These are phyloP conservation scores for Xerocomellus amylosporus DNA, from an alignment of 768 basidiomycete genomes.

Conservation along the genomic window DNA sequence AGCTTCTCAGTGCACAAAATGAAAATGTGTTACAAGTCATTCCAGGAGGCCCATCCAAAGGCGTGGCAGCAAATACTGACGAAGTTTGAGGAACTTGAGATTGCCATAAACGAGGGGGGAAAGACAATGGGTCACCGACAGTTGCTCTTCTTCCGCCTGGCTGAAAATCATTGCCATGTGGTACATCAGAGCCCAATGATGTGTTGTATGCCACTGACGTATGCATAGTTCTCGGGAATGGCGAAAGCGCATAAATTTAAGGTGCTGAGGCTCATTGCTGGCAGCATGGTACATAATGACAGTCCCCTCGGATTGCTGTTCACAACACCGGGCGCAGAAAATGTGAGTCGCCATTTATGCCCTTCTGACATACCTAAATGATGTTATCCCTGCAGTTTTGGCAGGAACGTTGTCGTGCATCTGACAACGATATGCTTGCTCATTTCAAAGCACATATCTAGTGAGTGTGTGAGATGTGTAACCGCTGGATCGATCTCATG, in stretches of 20 bases:
- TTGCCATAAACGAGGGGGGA: background rate
- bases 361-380: too few relatives aligned
- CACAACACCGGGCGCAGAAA: background rate
- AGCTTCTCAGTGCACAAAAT: too few relatives aligned
- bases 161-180: background rate
- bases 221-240: background rate
- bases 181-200: background rate
- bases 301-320: background rate
- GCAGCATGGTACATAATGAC: background rate
- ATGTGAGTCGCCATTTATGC: background rate
- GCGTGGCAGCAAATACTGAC: background rate
- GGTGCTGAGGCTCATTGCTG: background rate
- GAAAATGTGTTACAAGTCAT: background rate
- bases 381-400: background rate
- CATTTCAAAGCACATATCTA: slow-evolving; percentile 2
- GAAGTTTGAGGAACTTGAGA: background rate
- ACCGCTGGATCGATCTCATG: too few relatives aligned
- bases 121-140: background rate
- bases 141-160: background rate
- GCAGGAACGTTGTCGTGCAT: background rate
- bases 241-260: background rate
- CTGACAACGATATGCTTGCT: background rate
- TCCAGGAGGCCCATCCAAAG: background rate
- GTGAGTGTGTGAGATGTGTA: background rate
- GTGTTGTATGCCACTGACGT: background rate